Conservation (phyloP, 2,329 filamentous ascomycete genomes). For the Graphiopsis chlorocephala region DNA sequence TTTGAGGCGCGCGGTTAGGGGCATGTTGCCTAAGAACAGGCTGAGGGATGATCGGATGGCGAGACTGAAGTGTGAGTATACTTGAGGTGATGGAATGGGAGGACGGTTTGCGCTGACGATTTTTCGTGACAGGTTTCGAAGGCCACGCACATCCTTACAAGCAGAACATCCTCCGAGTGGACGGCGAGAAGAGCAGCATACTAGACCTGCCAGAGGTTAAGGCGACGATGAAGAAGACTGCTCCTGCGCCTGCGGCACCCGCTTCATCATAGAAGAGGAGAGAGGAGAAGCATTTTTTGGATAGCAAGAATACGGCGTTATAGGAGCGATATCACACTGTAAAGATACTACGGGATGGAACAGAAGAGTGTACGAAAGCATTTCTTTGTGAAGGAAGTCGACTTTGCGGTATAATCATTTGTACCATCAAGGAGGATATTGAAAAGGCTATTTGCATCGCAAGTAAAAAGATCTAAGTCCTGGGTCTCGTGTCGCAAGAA, state of each 20-base stretch:
- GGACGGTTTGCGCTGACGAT: background rate
- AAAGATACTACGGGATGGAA: background rate
- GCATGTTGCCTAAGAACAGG: constrained; percentile 97
- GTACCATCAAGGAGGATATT: background rate
- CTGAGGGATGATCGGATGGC: constrained; percentile 83
- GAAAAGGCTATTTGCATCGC: background rate
- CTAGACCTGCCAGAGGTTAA: constrained; percentile 38
- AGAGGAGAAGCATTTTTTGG: background rate
- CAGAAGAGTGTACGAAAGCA: constrained; percentile 11
- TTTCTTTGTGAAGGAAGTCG: constrained; percentile 4
- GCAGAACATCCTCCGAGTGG: constrained; percentile 76
- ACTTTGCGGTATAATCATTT: background rate
- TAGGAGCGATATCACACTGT: constrained; percentile 12
- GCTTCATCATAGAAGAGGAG: constrained; percentile 5
- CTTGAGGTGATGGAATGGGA: background rate
- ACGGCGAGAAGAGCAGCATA: constrained; percentile 27
- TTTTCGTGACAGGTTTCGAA: constrained; percentile 67
- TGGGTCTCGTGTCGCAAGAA: background rate
- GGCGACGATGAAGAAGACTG: constrained; percentile 31
- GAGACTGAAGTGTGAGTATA: constrained; percentile 68
- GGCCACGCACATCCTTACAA: constrained; percentile 89
- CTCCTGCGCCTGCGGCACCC: constrained; percentile 7
- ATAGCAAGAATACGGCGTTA: constrained; percentile 18
- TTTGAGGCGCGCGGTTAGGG: constrained; percentile 83
- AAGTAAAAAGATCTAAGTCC: background rate